Base-by-base conservation (phyloP, 2,329 filamentous ascomycete genomes). In the Fusarium sp. region DNA sequence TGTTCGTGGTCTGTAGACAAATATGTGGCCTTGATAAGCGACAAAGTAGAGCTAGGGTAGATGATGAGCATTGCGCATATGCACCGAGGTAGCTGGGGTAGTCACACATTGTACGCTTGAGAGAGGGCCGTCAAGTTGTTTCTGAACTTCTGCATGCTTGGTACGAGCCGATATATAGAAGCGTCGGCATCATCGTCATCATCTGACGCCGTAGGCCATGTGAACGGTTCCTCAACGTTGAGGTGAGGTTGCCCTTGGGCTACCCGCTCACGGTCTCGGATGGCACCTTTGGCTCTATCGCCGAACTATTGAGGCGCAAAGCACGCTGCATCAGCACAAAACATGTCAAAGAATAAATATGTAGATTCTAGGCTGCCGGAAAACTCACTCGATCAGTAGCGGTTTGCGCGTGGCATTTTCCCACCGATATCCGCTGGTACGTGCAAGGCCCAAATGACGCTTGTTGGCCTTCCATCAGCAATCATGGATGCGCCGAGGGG, bases 61-160 rank as follows among this genome's bases (percentile, higher is more conserved):
- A 34, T 37, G 9, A 51, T 73, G 43, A 75, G 65, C 31, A 47
- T 50, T 53, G 37, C 43, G 41, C 55, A 31, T 18, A 56, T 44
- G 52, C 15, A 54, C n/a, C 8, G n/a, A 47, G 47, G 31, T 46
- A 15, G 28, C 30, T 53, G 34, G 39, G 40, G 48, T 36, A 34
- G 44, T 57, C 77, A 37, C 73, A 87, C 86, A 74, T 90, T 89
- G 75, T 86, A 86, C 43, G 78, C 79, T 67, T 89, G 87, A 1
- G 89, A 90, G 12, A 91, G 78, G 2, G 84, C 85, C 3, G 87
- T 89, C 60, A 90, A 78, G 65, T 90, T 90, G 65, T 87, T 83
- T 15, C 89, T 82, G 70, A 79, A 85, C 15, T 65, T 61, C 41
- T 83, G 81, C 71, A 80, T 78, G 41, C 71, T 73, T 3, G 79